Evolutionary conservation across 805 yeast genomes (phyloP).

Genomic region (Wickerhamomyces bovis): DNA sequence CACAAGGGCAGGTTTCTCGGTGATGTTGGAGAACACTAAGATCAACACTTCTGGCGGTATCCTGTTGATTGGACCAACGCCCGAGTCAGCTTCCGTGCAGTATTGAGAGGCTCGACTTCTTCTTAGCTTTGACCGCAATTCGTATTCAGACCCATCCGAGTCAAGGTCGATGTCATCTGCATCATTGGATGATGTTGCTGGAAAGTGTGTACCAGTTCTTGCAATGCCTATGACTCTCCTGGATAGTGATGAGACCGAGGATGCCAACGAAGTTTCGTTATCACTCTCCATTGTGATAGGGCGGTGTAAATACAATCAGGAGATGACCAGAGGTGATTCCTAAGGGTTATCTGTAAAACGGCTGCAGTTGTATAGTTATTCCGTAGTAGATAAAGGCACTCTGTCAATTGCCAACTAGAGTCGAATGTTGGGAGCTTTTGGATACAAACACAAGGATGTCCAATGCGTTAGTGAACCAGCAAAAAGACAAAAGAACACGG

Average conservation of each 20-base stretch:
- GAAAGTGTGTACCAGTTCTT: not conserved
- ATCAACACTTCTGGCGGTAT: slow-evolving; percentile 55
- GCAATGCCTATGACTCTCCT: not conserved
- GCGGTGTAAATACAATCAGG: not conserved
- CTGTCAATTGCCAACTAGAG: not conserved
- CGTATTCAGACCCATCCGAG: slow-evolving; percentile 9
- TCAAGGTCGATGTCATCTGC: slow-evolving; percentile 13
- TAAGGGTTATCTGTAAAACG: not conserved
- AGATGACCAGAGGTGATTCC: not conserved
- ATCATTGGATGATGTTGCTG: not conserved
- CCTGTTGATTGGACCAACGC: slow-evolving; percentile 19
- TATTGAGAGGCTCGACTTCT: slow-evolving; percentile 3
- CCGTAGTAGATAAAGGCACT: not conserved
- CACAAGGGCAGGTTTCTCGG: slow-evolving; percentile 52
- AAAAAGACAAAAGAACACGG: not conserved
- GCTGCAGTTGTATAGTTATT: not conserved
- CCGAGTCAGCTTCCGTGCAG: slow-evolving; percentile 2
- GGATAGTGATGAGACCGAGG: slow-evolving; percentile 17
- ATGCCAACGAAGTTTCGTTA: slow-evolving; percentile 15
- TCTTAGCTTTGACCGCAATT: slow-evolving; percentile 7
- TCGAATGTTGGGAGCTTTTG: not conserved
- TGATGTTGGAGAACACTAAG: slow-evolving; percentile 59
- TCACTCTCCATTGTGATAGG: slow-evolving; percentile 18
- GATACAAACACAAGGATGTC: not conserved
- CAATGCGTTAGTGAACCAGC: not conserved